Evolutionary conservation across 2,329 filamentous ascomycete genomes (phyloP).

Genomic region (Alternaria angustiovoidea): DNA sequence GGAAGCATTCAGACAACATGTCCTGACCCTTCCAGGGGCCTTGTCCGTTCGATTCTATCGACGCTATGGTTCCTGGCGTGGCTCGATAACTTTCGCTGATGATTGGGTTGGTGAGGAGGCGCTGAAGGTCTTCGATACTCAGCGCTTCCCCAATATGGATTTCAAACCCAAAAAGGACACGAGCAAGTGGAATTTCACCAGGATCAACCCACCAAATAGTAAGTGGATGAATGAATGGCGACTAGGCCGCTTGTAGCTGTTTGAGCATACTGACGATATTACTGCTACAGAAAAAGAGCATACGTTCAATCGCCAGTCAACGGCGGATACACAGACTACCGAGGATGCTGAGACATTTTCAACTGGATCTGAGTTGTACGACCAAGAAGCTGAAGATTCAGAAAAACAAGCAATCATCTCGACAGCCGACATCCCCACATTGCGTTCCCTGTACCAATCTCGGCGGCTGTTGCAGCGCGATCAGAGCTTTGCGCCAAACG

Average conservation of each 20-base stretch:
- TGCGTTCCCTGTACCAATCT: slow-evolving; percentile 39
- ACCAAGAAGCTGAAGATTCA: background rate
- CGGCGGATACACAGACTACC: background rate
- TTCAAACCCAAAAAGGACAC: slow-evolving; percentile 21
- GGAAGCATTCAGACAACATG: slow-evolving; percentile 28
- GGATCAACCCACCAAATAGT: background rate
- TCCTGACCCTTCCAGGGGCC: slow-evolving; percentile 29
- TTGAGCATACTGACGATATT: background rate
- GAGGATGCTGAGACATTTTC: background rate
- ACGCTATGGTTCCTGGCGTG: slow-evolving; percentile 33
- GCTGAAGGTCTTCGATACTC: slow-evolving; percentile 24
- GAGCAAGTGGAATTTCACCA: slow-evolving; percentile 29
- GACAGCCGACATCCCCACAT: slow-evolving; percentile 33
- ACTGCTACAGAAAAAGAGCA: slow-evolving; percentile 1
- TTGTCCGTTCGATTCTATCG: slow-evolving; percentile 30
- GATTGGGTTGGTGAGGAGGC: slow-evolving; percentile 22
- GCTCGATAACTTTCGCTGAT: slow-evolving; percentile 29
- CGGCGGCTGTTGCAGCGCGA: slow-evolving; percentile 34
- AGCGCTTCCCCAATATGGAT: slow-evolving; percentile 25
- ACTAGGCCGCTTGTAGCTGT: background rate
- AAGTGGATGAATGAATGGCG: background rate
- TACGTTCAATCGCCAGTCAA: background rate
- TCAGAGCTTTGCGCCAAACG: slow-evolving; percentile 41
- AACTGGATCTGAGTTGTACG: background rate
- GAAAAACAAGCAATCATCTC: slow-evolving; percentile 18